Evolutionary conservation across 2,329 filamentous ascomycete species (phyloP).

Genomic region (Cordyceps fumosorosea): DNA sequence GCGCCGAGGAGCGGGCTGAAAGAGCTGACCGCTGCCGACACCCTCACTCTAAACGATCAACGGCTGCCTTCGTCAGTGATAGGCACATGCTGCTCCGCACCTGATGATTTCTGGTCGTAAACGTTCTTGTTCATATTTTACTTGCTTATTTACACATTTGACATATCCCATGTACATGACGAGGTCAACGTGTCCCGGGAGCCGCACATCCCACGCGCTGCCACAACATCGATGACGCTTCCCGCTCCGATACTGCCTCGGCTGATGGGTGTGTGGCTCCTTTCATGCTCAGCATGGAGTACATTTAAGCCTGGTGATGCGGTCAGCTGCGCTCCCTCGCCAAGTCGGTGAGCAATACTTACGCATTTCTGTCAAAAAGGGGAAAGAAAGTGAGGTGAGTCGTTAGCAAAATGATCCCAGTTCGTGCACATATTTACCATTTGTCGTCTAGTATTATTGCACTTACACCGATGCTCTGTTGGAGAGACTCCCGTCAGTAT

Average conservation of each 20-base stretch:
- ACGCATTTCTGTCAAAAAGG: background rate
- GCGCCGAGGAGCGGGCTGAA: background rate
- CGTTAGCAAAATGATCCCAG: conserved; percentile 2
- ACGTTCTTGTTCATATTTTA: background rate
- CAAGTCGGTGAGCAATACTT: background rate
- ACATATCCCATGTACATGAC: background rate
- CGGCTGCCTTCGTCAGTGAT: background rate
- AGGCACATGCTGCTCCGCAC: background rate
- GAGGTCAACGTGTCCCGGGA: background rate
- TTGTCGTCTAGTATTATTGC: background rate
- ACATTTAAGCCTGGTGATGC: background rate
- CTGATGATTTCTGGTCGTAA: background rate
- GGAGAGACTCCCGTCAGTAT: background rate
- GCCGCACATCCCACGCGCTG: background rate
- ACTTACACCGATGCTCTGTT: conserved; percentile 12
- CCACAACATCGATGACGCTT: background rate
- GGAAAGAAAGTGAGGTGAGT: background rate
- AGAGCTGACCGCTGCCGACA: background rate
- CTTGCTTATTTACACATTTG: background rate
- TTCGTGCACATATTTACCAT: background rate
- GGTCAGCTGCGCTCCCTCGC: conserved; percentile 1
- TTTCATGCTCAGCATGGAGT: background rate
- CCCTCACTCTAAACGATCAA: background rate
- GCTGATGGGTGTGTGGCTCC: background rate
- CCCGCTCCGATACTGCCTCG: background rate